Base-by-base conservation (phyloP, 2,329 filamentous ascomycete species). In the Achaetomium macrosporum region DNA sequence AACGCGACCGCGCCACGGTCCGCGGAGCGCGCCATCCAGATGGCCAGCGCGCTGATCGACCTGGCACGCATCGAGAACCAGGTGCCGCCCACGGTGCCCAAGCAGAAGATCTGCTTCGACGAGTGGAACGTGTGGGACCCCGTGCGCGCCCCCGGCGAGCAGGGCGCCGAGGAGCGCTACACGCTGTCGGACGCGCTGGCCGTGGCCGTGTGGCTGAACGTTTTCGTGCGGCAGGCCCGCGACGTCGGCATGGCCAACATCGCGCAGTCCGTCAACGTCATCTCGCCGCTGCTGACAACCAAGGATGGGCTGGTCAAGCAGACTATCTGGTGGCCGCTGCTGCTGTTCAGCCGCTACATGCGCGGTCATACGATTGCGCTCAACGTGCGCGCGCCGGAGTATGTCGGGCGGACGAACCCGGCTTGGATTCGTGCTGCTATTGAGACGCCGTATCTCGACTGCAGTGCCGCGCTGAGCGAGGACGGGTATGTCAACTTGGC, bases 51-150 rank as follows among this genome's bases (percentile, higher is more conserved):
- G 1, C 72, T 90, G 2, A 88, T 90, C 59, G 86, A 90, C 65
- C 78, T 90, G 1, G 87, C 87, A 0, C 76, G 84, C 33, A 83
- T 88, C 63, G 83, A 88, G 66, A 85, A 86, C 66, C 70, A 73
- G 39, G 76, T 85, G 0, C 77, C 84, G 0, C 70, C 76, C 0
- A 71, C 73, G 0, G 78, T 84, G n/a, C 78, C 79, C 4, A 73
- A 78, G 3, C 84, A 82, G 43, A 85, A 77, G 47, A 88, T 91
- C 65, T 90, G 87, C 73, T 90, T 90, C 65, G 87, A 91, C 65
- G 87, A 90, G 68, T 90, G 87, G 87, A 91, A 90, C 66, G 86
- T 90, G 9, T 91, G 87, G 87, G 85, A 89, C 61, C 84, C 85
- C 0, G 73, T 76, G 49, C 79, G 86, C 9, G 86, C 87, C 0